Evolutionary conservation across 2,329 filamentous ascomycete genomes (phyloP).

Genomic region (Conoideocrella luteorostrata): DNA sequence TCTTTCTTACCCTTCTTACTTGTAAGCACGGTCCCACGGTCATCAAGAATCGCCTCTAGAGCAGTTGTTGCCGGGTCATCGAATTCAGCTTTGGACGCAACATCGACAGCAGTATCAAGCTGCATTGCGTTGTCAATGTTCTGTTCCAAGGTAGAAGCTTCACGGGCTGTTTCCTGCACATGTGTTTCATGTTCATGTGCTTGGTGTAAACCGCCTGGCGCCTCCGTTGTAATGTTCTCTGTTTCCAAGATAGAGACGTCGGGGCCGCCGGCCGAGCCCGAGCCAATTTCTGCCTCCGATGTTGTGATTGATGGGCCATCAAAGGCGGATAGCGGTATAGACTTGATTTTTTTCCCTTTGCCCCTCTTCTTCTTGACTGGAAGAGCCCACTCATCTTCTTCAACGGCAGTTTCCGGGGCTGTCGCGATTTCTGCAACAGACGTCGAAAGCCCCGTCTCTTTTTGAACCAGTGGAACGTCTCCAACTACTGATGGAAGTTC

Average conservation of each 20-base stretch:
- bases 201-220: background rate
- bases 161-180: background rate
- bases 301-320: background rate
- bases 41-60: conserved; percentile 20
- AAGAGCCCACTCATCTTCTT: conserved; percentile 14
- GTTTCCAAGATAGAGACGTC: background rate
- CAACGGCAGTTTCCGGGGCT: background rate
- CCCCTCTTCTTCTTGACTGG: conserved; percentile 26
- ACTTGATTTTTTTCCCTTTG: conserved; percentile 24
- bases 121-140: conserved; percentile 12
- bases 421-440: background rate
- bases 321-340: background rate
- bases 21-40: background rate
- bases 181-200: background rate
- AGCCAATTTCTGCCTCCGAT: background rate
- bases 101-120: no score
- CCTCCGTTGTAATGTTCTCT: background rate
- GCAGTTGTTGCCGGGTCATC: background rate
- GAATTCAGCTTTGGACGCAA: background rate
- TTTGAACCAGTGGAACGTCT: background rate
- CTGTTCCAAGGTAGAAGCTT: background rate
- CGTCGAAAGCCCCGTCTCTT: background rate
- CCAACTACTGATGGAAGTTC: background rate
- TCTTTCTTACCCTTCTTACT: conserved; percentile 22
- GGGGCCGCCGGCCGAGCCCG: background rate